These are phyloP conservation scores for Claviceps sp. DNA, from an alignment of 2,329 filamentous ascomycete species.

Conservation along the genomic window DNA sequence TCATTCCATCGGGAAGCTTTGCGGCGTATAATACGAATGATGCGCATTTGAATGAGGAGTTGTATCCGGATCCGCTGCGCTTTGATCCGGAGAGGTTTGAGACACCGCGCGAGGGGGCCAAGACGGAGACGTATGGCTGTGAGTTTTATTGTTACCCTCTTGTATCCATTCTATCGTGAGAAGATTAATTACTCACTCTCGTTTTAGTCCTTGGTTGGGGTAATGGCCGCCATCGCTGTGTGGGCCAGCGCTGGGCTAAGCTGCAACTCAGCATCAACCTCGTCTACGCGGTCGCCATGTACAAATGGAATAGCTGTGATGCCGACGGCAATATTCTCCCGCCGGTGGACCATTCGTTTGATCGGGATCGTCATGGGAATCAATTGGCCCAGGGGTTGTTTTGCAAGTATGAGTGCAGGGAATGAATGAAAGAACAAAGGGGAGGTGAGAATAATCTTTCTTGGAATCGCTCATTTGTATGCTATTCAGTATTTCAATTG, in stretches of 20 bases:
- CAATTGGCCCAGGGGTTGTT: background rate
- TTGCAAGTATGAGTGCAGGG: background rate
- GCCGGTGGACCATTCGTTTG: background rate
- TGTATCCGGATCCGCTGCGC: constrained; percentile 10
- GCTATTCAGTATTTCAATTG: too few species aligned
- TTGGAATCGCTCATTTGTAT: too few species aligned
- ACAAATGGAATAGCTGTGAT: constrained; percentile 6
- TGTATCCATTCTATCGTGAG: too few species aligned
- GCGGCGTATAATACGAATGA: constrained; percentile 13
- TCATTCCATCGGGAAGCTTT: constrained; percentile 12
- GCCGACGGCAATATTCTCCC: background rate
- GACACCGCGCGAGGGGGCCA: constrained; percentile 3
- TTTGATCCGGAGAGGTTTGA: constrained; percentile 10
- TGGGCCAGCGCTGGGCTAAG: constrained; percentile 9
- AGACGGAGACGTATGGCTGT: constrained; percentile 4
- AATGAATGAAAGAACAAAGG: background rate
- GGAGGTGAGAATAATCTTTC: background rate
- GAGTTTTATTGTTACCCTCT: background rate
- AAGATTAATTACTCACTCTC: background rate
- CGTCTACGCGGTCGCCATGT: constrained; percentile 6
- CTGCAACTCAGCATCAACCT: constrained; percentile 8
- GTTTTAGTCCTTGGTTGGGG: constrained; percentile 8
- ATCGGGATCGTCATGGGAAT: background rate
- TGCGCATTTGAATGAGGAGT: constrained; percentile 10
- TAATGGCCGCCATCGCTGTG: constrained; percentile 7